Conservation (phyloP, 768 basidiomycete species). For the Pulveroboletus sp. region DNA sequence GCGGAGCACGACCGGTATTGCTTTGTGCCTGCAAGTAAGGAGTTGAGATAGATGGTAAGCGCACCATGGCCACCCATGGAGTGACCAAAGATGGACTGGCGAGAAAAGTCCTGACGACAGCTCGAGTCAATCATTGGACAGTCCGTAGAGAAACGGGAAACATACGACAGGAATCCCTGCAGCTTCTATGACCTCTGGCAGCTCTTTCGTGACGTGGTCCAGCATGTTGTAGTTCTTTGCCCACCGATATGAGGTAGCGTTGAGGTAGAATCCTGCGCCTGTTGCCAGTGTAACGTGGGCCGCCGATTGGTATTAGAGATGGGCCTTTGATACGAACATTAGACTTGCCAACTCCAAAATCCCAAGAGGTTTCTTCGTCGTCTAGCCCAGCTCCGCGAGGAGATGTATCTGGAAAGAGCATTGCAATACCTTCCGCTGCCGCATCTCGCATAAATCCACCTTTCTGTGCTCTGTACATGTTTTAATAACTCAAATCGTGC, state of each 20-base stretch:
- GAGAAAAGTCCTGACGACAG: constrained; percentile 64
- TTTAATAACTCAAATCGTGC: neutral
- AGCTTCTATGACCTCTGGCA: constrained; percentile 74
- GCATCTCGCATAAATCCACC: constrained; percentile 90
- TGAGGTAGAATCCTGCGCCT: constrained; percentile 93
- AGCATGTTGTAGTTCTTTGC: constrained; percentile 86
- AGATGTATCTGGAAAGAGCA: constrained; percentile 92
- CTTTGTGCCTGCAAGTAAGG: constrained; percentile 48
- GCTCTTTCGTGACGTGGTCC: constrained; percentile 77
- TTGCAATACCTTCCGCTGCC: constrained; percentile 78
- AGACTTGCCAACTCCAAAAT: constrained; percentile 76
- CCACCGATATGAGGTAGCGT: constrained; percentile 78
- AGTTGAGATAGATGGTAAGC: constrained; percentile 82
- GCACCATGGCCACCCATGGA: constrained; percentile 99
- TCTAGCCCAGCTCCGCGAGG: constrained; percentile 88
- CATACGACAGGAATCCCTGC: constrained; percentile 77
- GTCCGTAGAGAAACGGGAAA: constrained; percentile 10
- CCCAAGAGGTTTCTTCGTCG: constrained; percentile 81
- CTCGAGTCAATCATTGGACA: neutral
- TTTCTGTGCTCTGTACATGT: constrained; percentile 71
- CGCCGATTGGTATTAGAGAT: too few species aligned
- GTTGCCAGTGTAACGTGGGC: neutral
- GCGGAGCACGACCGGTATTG: constrained; percentile 86
- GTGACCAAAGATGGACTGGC: constrained; percentile 92
- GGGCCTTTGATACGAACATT: neutral